Base-by-base conservation (phyloP, 106 monocot genomes). In the Alisma plantagoaquatica region DNA sequence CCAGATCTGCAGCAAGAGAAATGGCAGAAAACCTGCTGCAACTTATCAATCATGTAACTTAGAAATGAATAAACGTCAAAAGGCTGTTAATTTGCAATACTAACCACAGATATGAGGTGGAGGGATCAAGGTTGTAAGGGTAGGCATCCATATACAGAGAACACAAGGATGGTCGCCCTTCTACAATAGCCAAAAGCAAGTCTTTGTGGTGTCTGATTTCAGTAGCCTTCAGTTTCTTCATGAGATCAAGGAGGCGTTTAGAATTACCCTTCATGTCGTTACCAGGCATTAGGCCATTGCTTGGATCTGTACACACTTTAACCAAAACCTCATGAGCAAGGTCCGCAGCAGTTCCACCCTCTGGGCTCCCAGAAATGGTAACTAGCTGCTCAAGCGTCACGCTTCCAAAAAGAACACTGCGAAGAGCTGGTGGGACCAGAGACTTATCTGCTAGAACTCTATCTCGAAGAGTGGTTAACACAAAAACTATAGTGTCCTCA, bases 371-470 rank as follows among this genome's bases (percentile, higher is more conserved):
- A 0, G 96, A 96, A 14, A 96, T 59, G 24, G 58, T 61, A 32
- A 58, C 76, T 51, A 96, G 58, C 68, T 89, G 96, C 75, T 96
- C 96, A 6, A 96, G 75, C n/a, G 89, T 79, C 2, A 57, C 59
- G 38, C 81, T 96, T 1, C 96, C 96, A 74, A 96, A 89, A 14
- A 96, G 66, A 23, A 89, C 88, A 69, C 96, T 89, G 21, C 84
- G 63, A 4, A 89, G 71, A 7, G 71, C 73, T 3, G 88, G 78
- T n/a, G 81, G 81, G 24, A 96, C 53, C 17, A 84, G 54, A 0
- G 80, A 96, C 30, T 70, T 68, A 22, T 55, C 63, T 29, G 19
- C 47, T 27, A 96, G 56, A 27, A 96, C 65, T 49, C 69, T 84
- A 38, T 96, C 78, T 21, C 70, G 64, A 26, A 96, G 29, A 2